Conservation (phyloP, 208 protist genomes). For the Crithidia expoeki region DNA sequence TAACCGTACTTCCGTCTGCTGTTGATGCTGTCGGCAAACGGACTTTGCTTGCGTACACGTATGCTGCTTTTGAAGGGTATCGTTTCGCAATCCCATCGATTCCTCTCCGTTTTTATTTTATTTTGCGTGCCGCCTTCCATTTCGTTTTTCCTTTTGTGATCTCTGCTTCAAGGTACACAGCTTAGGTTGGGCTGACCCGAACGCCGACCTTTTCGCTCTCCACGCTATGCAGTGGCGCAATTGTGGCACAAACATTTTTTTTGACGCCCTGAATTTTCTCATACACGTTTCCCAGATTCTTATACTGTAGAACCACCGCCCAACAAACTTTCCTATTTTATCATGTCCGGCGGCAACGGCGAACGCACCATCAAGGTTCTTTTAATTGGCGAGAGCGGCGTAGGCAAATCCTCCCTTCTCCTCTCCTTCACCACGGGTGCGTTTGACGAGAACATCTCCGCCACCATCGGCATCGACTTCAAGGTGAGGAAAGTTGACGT, state of each 20-base stretch:
- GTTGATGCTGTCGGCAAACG: no score
- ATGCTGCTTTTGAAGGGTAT: no score
- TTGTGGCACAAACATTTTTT: no score
- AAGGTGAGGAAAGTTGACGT: constrained; percentile 81
- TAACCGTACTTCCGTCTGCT: no score
- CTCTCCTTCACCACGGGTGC: constrained; percentile 74
- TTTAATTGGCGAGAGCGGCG: constrained; percentile 82
- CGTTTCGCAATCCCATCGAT: not conserved
- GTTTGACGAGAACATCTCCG: constrained; percentile 62
- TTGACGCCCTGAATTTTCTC: no score
- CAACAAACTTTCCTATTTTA: not conserved
- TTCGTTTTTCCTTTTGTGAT: not conserved
- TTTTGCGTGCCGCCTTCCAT: no score
- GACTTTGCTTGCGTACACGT: no score
- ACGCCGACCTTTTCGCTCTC: no score
- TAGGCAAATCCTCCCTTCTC: constrained; percentile 84
- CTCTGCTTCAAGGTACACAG: not conserved
- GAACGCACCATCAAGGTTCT: constrained; percentile 84
- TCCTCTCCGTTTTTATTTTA: constrained; percentile 1
- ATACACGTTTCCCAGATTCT: no score
- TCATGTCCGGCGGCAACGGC: constrained; percentile 22
- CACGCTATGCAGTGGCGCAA: no score
- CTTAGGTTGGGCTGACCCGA: no score
- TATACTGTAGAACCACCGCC: no score
- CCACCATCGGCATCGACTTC: constrained; percentile 93